Evolutionary conservation across 495 filamentous ascomycete genomes (phyloP), one percentile per base, ranked within the genome.

Genomic region (Podospora didyma): DNA sequence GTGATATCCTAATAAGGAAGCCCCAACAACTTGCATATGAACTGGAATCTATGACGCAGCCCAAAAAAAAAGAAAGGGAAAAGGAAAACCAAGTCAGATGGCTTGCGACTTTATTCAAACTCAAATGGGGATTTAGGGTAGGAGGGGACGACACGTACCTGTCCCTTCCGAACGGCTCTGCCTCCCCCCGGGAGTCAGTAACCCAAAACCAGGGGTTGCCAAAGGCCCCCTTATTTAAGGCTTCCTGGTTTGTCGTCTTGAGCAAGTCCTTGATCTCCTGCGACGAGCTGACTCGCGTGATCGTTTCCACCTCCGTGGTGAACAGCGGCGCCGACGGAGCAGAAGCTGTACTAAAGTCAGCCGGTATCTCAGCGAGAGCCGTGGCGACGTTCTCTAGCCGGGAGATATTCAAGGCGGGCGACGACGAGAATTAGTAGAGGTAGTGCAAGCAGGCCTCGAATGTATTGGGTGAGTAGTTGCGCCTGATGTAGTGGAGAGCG

Each of bases 121-220:
- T n/a, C n/a, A n/a, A n/a, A n/a, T 31, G 7, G 12, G 12, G 0
- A 22, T 46, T 3, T 23, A 20, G n/a, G 0, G 23, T 17, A 39
- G 22, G 6, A 7, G 20, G 50, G n/a, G 3, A 16, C 17, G 39
- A 19, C 11, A 65, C 70, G 42, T 71, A 89, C 73, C 87, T 75
- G 71, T 90, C 88, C 69, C 86, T 89, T 2, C 88, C 88, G 67
- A 90, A 90, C 2, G 86, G 84, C 72, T 88, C 84, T 51, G 73
- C 75, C 50, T 73, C 64, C 4, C 85, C 85, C 21, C 47, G 41
- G 10, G 75, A 69, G 62, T 89, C 82, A n/a, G 67, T 73, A n/a
- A 85, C 88, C 79, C 82, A 87, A 56, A 89, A 75, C 86, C 88
- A 92, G 1, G 89, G 89, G 51, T 83, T 82, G 0, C 89, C 89